Percentiles rank a stretch among this genome's conserved stretches.
These are phyloP conservation scores for Tylopilus vinaceipallidus DNA, from an alignment of 768 basidiomycete species.

Conservation along the genomic window DNA sequence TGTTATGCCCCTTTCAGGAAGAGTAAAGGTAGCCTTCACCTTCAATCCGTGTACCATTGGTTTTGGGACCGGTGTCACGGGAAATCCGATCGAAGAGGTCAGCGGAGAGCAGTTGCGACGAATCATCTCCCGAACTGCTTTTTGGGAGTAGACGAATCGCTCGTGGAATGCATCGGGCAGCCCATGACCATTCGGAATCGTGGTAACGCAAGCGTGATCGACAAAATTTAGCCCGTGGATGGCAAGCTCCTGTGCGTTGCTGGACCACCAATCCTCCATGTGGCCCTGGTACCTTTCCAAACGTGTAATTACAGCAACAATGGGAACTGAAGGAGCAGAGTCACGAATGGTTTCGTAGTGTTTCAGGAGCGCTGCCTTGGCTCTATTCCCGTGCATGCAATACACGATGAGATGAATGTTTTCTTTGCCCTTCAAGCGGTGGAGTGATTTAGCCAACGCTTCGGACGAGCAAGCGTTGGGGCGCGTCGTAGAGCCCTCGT, in stretches of 20 bases:
- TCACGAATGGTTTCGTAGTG: constrained; percentile 12
- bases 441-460: constrained; percentile 6
- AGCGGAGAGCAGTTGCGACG: constrained; percentile 5
- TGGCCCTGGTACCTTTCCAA: constrained; percentile 17
- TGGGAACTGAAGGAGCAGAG: constrained; percentile 10
- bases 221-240: constrained; percentile 15
- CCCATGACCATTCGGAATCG: constrained; percentile 4
- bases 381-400: constrained; percentile 21
- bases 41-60: not conserved
- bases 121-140: constrained; percentile 12
- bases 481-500: constrained; percentile 8
- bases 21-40: not conserved
- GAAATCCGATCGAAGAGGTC: constrained; percentile 7
- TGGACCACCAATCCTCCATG: constrained; percentile 27
- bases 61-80: not conserved
- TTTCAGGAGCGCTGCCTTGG: constrained; percentile 15
- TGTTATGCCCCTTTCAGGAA: not conserved
- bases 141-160: constrained; percentile 13
- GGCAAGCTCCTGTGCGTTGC: constrained; percentile 11
- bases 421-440: constrained; percentile 1
- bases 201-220: constrained; percentile 23
- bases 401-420: constrained; percentile 21
- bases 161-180: constrained; percentile 7
- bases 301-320: constrained; percentile 18
- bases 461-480: constrained; percentile 3